Conservation (phyloP, 164 flowering plant genomes). For the Dillenia suffruticosa region DNA sequence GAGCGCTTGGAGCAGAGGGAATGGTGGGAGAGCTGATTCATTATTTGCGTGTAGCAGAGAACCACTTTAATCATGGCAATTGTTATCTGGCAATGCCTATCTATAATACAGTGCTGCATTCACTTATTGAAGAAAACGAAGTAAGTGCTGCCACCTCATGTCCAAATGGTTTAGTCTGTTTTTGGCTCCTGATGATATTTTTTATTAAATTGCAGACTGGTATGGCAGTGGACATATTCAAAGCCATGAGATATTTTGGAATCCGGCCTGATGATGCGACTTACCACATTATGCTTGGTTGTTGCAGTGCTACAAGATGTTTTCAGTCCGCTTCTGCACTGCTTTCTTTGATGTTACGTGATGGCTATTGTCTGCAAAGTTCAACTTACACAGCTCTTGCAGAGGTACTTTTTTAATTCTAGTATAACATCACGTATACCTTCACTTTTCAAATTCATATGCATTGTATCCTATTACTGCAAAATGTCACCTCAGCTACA, state of each 20-base stretch:
- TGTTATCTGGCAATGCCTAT: constrained; percentile 23
- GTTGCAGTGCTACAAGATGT: constrained; percentile 52
- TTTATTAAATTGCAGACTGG: constrained; percentile 45
- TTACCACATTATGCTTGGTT: constrained; percentile 76
- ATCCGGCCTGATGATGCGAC: constrained; percentile 50
- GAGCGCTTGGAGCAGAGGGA: constrained; percentile 82
- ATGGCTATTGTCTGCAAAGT: constrained; percentile 47
- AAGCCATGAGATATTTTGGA: constrained; percentile 46
- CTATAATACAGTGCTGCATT: constrained; percentile 64
- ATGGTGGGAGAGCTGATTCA: constrained; percentile 54
- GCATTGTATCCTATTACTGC: background rate
- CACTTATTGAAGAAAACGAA: constrained; percentile 65
- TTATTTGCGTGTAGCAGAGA: constrained; percentile 44
- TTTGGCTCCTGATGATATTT: background rate
- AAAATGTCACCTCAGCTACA: background rate
- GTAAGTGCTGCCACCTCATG: constrained; percentile 29
- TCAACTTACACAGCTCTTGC: constrained; percentile 58
- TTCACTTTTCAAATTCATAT: background rate
- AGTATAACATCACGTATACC: no score
- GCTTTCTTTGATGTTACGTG: constrained; percentile 78
- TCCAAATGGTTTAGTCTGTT: background rate
- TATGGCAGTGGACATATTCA: constrained; percentile 55
- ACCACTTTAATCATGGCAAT: constrained; percentile 21
- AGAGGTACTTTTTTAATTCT: constrained; percentile 41
- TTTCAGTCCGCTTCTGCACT: constrained; percentile 63